Base-by-base conservation (phyloP, 1,139 yeast genomes). In the Candida pseudoviswanathii region DNA sequence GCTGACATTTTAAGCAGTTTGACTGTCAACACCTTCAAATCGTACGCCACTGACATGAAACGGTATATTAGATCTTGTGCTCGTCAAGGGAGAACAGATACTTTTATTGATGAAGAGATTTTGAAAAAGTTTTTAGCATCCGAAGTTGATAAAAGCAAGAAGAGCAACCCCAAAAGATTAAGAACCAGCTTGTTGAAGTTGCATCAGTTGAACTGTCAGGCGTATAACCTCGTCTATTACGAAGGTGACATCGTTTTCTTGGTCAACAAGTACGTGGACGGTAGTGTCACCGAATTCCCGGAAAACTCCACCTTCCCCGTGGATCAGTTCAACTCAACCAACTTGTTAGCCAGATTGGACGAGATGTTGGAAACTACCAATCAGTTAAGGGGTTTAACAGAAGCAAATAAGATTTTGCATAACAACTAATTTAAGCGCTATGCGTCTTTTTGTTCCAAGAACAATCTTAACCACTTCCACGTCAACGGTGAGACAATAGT, bases 171-270 rank as follows among this genome's bases (percentile, higher is more conserved):
- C 21, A 51, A 46, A 39, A 55, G 51, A 31, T 44, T 54, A 11
- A 46, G 57, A 49, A 49, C 55, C 8, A 54, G 58, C 39, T 49
- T 55, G 22, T 47, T 55, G 36, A 55, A 55, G 27, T 50, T 55
- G 16, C 58, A 55, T 47, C 58, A 55, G 43, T 51, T 55, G 31
- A 53, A 51, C 41, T 54, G 54, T 38, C 44, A 54, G 30, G 58
- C 55, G 1, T 55, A 52, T 40, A 49, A 51, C 39, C 45, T 48
- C 25, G 55, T 54, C 5, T 54, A 51, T 44, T 53, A 51, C 3
- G 57, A 74, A 51, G 86, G 86, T 11, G 89, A 85, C 58, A 81
- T 86, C 51, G 69, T 85, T 4, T 83, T 85, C 52, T 70, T 86
- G 11, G 82, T 54, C 24, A 54, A 54, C 36, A 46, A 45, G 24